These are phyloP conservation scores for Podospora didyma DNA, from an alignment of 495 filamentous ascomycete species.

Conservation along the genomic window DNA sequence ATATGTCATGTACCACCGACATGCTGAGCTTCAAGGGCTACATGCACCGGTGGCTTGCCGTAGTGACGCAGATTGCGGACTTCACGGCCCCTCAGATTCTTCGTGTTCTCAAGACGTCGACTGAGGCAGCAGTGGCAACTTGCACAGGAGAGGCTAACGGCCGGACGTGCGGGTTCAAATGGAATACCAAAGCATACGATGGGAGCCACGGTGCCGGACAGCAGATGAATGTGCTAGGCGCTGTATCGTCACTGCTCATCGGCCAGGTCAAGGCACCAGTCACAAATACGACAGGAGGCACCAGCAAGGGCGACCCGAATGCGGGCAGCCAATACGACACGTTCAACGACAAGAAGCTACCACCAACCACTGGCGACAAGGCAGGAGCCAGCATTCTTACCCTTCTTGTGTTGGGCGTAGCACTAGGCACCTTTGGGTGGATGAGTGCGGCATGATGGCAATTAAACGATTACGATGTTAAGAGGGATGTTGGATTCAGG, in stretches of 20 bases:
- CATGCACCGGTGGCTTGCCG: constrained; percentile 76
- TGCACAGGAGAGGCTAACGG: constrained; percentile 59
- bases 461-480: too few species aligned
- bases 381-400: constrained; percentile 66
- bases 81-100: constrained; percentile 59
- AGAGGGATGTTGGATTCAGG: background rate
- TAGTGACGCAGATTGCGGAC: constrained; percentile 65
- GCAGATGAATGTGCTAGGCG: constrained; percentile 65
- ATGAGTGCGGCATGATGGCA: constrained; percentile 30
- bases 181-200: constrained; percentile 59
- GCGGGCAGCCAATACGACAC: constrained; percentile 45
- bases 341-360: constrained; percentile 10
- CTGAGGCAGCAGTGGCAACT: constrained; percentile 62
- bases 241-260: constrained; percentile 54
- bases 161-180: constrained; percentile 66
- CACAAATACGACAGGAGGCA: constrained; percentile 58
- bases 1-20: constrained; percentile 64
- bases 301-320: constrained; percentile 57
- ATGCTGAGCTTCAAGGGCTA: constrained; percentile 86
- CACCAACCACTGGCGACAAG: constrained; percentile 56
- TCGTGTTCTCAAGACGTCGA: constrained; percentile 60
- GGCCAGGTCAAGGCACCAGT: constrained; percentile 40
- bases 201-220: constrained; percentile 58
- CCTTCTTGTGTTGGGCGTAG: constrained; percentile 35
- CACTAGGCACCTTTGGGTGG: constrained; percentile 41